Percentiles rank a stretch among this genome's conserved stretches.
These are phyloP conservation scores for Sporodiniella umbellata DNA, from an alignment of 371 early-diverging fungal genomes.

Conservation along the genomic window DNA sequence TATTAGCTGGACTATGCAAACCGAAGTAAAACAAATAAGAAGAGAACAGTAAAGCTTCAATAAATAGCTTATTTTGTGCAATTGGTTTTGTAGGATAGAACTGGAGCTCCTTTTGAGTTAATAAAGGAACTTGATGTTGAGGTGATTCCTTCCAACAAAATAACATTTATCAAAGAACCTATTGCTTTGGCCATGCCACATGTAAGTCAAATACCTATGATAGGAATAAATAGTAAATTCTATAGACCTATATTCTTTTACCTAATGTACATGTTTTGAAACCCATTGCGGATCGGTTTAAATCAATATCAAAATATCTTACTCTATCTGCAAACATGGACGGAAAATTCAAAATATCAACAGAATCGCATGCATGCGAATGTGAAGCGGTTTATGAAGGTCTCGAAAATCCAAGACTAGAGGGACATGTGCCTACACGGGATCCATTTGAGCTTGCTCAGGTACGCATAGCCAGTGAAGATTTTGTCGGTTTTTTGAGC, in stretches of 20 bases:
- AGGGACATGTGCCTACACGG: not conserved
- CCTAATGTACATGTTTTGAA: slow-evolving; percentile 41
- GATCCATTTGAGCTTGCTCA: slow-evolving; percentile 31
- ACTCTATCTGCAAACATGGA: slow-evolving; percentile 55
- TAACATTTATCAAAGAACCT: slow-evolving; percentile 15
- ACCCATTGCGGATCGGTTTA: slow-evolving; percentile 44
- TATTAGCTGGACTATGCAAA: slow-evolving; percentile 30
- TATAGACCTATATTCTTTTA: slow-evolving; percentile 50
- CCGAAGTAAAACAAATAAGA: slow-evolving; percentile 11
- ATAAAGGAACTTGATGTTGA: slow-evolving; percentile 37
- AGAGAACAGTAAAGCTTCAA: not conserved
- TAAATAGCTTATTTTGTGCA: not conserved
- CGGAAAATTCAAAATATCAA: slow-evolving; percentile 45
- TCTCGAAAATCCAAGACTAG: slow-evolving; percentile 46
- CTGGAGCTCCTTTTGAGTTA: slow-evolving; percentile 26
- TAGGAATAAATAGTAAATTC: not conserved
- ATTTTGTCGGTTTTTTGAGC: slow-evolving; percentile 56
- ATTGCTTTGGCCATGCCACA: slow-evolving; percentile 6
- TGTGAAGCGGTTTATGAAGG: slow-evolving; percentile 46
- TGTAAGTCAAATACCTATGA: slow-evolving; percentile 1
- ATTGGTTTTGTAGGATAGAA: not conserved
- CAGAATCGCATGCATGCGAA: slow-evolving; percentile 39
- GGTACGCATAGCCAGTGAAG: slow-evolving; percentile 48
- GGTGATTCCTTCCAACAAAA: slow-evolving; percentile 3
- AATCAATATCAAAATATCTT: slow-evolving; percentile 39